phyloP scores from a whole-genome alignment of 108 stramenopile species.

The Skeletonema grethae region DNA sequence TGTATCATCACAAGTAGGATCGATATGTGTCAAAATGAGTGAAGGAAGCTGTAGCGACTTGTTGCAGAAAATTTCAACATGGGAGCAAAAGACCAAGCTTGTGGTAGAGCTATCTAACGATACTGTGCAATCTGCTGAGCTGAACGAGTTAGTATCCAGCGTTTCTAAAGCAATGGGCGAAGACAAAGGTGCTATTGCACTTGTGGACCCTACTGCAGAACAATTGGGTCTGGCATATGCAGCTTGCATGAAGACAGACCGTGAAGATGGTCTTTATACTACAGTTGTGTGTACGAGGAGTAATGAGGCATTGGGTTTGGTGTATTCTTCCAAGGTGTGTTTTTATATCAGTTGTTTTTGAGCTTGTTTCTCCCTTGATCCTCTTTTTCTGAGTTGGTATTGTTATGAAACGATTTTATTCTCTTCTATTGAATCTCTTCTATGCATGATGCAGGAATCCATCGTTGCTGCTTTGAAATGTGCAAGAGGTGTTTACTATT shows the following conservation, averaged over 20 bases:
- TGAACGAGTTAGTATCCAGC: slow-evolving; percentile 16
- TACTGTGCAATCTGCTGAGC: background rate
- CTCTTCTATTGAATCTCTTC: slow-evolving; percentile 18
- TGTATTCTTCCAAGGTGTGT: slow-evolving; percentile 84
- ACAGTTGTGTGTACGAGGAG: slow-evolving; percentile 93
- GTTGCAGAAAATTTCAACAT: background rate
- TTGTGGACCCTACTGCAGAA: slow-evolving; percentile 72
- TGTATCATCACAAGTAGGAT: slow-evolving; percentile 7
- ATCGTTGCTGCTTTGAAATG: slow-evolving; percentile 80
- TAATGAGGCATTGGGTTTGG: slow-evolving; percentile 88
- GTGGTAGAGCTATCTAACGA: slow-evolving; percentile 33
- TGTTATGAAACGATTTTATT: background rate
- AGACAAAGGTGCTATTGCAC: slow-evolving; percentile 53
- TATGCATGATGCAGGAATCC: slow-evolving; percentile 52
- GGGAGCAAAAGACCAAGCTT: slow-evolving; percentile 28
- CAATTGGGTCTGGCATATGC: slow-evolving; percentile 66
- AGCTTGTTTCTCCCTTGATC: background rate
- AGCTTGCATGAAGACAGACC: slow-evolving; percentile 84
- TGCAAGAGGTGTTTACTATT: slow-evolving; percentile 95
- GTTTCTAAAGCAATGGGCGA: slow-evolving; percentile 58
- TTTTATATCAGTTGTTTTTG: background rate
- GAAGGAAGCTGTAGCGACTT: background rate
- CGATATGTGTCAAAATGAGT: slow-evolving; percentile 17
- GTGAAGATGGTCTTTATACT: slow-evolving; percentile 88
- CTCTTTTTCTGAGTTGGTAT: no score